Evolutionary conservation across 768 basidiomycete species (phyloP), one percentile per base, ranked within the genome.

Genomic region (Lentinula guzmanii): DNA sequence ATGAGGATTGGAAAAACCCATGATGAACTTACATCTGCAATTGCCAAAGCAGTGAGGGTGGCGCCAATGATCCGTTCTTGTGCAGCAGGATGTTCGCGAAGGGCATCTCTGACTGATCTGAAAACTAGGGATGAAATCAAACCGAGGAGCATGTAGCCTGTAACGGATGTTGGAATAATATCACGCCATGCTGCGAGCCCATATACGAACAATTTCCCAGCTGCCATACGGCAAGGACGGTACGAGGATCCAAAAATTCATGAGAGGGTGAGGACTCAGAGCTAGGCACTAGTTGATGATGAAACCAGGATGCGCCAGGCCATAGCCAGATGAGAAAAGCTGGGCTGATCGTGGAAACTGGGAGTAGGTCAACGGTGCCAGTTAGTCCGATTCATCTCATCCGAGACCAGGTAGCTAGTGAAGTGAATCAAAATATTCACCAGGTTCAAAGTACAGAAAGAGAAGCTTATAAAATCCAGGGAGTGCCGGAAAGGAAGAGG

Each of bases 21-120:
- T 24, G 21, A 57, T 58, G 58, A 42, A 61, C 87, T 69, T 65
- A 91, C 90, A 71, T 92, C 89, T 45, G 85, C 89, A 61, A 90
- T 73, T 4, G 84, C 86, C 52, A 91, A 77, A 2, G 86, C 85
- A 41, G 79, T 75, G 58, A 91, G 73, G 58, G 80, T 77, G 3
- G 86, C 81, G 24, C 88, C 87, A 9, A 90, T 66, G 58, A 91
- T 82, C 52, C 82, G 82, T 67, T 91, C 89, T 69, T 90, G 89
- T 3, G 82, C 82, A 18, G 75, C 77, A 3, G 81, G 83, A 65
- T 87, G 79, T 51, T 79, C 65, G 0, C 79, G 77, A 15, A 90
- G 69, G 0, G 85, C 74, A 65, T 90, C 86, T 62, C 86, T 74
- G 28, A 86, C 77, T 1, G 85, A 85, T 28, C 89, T 83, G 68